Conservation (phyloP, 2,329 filamentous ascomycete species). For the Aaosphaeria pasadenensis region DNA sequence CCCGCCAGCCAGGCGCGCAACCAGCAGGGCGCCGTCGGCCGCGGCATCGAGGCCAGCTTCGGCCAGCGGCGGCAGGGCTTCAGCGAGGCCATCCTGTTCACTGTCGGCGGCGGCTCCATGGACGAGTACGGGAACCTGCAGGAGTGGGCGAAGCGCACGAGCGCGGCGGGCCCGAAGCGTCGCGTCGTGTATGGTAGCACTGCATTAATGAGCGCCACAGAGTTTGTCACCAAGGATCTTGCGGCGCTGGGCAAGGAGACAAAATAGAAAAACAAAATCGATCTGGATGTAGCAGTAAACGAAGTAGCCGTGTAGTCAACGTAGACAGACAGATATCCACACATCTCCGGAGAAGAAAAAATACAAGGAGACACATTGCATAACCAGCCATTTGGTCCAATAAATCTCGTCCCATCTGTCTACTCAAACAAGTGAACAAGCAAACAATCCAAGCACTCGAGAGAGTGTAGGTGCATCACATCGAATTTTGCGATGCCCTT, state of each 20-base stretch:
- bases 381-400: no score
- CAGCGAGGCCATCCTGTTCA: constrained; percentile 89
- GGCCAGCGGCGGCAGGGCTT: constrained; percentile 88
- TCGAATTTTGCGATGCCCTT: no score
- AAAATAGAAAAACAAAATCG: constrained; percentile 11
- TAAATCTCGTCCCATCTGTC: no score
- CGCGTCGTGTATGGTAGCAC: constrained; percentile 94
- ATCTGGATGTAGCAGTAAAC: neutral
- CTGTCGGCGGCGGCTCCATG: constrained; percentile 91
- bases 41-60: constrained; percentile 77
- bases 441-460: no score
- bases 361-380: no score
- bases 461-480: no score
- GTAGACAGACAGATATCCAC: neutral
- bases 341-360: no score
- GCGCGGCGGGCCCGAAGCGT: constrained; percentile 63
- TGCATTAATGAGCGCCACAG: constrained; percentile 62
- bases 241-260: constrained; percentile 55
- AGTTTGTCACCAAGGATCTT: constrained; percentile 59
- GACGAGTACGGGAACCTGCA: constrained; percentile 97
- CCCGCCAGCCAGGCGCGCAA: constrained; percentile 61
- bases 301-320: neutral
- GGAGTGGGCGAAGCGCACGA: constrained; percentile 85
- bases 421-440: no score
- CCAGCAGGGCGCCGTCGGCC: constrained; percentile 40